Evolutionary conservation across 2,329 filamentous ascomycete genomes (phyloP).

Genomic region (Diaporthe vexans): DNA sequence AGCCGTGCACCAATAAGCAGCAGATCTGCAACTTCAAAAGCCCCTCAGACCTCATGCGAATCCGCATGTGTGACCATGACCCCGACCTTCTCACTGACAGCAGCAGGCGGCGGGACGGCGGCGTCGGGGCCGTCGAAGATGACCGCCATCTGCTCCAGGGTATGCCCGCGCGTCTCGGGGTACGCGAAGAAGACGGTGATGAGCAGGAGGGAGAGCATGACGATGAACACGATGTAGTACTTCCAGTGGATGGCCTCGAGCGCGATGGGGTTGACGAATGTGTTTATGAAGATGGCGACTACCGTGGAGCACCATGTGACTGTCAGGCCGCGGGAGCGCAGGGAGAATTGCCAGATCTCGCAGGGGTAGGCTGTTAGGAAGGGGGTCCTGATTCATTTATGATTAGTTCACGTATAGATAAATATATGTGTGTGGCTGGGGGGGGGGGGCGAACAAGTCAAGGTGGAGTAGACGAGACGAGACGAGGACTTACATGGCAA

Average conservation of each 20-base stretch:
- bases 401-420: background rate
- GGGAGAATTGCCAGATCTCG: conserved; percentile 63
- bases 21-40: too few relatives aligned
- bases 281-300: conserved; percentile 42
- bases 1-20: too few relatives aligned
- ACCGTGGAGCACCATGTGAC: conserved; percentile 40
- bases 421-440: too few relatives aligned
- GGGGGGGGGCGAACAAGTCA: too few relatives aligned
- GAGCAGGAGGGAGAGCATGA: conserved; percentile 39
- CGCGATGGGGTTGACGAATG: conserved; percentile 44
- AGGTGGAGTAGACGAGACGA: too few relatives aligned
- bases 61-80: conserved; percentile 1
- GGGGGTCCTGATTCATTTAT: conserved; percentile 27
- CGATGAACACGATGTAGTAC: conserved; percentile 46
- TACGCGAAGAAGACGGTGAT: conserved; percentile 43
- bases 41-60: background rate
- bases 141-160: conserved; percentile 35
- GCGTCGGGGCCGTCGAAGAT: conserved; percentile 35
- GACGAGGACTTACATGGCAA: conserved; percentile 44
- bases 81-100: background rate
- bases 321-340: conserved; percentile 62
- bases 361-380: conserved; percentile 56
- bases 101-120: background rate
- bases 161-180: conserved; percentile 40
- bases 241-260: conserved; percentile 44